Evolutionary conservation across 2,329 filamentous ascomycete genomes (phyloP), one percentile per base, ranked within the genome.

Genomic region (Cladobotryum mycophilum): DNA sequence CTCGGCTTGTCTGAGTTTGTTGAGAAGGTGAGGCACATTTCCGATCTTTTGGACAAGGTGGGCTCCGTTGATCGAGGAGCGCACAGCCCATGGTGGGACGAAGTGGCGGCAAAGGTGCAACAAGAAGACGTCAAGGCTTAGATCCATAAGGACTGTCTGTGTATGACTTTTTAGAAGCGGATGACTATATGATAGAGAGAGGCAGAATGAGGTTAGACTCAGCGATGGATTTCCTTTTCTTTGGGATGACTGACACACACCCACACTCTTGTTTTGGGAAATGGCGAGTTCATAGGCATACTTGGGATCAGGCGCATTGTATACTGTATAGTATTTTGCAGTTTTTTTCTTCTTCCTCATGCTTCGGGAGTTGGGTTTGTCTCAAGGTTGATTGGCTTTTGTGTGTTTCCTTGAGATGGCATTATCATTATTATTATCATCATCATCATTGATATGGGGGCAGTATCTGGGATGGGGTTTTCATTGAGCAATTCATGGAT

Each of bases 1-100:
- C 75, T 86, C 15, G 87, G 87, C 0, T 68, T 91, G 51, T 83
- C 83, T 0, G 87, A 91, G 66, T 90, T 90, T 63, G 82, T 86
- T 14, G 78, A 80, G 25, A 80, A 78, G 53, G 81, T 90, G 13
- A 75, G 84, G 33, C 80, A 81, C 45, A 84, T 90, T 58, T 82
- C 87, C 7, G 85, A 88, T 34, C 75, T 84, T 61, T 69, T 90
- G 53, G 76, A 79, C 40, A 78, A 78, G 61, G 76, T 89, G 3
- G 82, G 83, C 13, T 71, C 71, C 4, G 82, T 89, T 5, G 86
- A 90, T 62, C 76, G 83, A 55, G 82, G 80, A 54, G 77, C 81
- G 7, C 86, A 89, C 65, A 80, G 80, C 12, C 61, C 70, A 41
- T 89, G 85, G 84, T 90, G 88, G 74, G 85, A 88, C 66, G 69